A percentile compares a stretch with the other conserved stretches of the same genome.
phyloP scores from a whole-genome alignment of 1,284 basidiomycete species.

The Butyriboletus pseudospeciosus region DNA sequence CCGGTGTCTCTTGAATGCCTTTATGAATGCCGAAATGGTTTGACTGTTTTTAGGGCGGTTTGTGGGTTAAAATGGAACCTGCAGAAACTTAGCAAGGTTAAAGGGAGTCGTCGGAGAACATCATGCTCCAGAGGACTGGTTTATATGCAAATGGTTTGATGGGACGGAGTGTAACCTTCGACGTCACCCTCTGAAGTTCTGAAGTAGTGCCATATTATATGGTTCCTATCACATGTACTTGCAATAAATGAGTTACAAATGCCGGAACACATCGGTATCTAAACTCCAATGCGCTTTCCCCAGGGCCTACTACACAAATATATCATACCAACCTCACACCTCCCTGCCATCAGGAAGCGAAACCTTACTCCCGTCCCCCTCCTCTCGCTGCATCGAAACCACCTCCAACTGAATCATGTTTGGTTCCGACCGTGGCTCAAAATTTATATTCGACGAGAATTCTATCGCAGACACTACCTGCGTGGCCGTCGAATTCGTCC shows the following conservation, averaged over 20 bases:
- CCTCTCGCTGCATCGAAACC: not conserved
- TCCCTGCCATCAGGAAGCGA: not conserved
- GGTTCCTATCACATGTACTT: no score
- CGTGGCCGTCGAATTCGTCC: not conserved
- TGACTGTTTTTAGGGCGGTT: constrained; percentile 18
- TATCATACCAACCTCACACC: not conserved
- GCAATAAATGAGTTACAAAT: no score
- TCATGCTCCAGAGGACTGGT: no score
- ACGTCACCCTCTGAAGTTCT: no score
- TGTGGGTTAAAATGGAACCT: constrained; percentile 30
- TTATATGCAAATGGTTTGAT: no score
- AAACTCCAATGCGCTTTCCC: no score
- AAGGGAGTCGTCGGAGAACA: no score
- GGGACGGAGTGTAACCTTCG: no score
- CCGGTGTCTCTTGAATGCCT: no score
- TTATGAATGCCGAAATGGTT: not conserved
- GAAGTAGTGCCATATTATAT: no score
- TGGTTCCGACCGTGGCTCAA: not conserved
- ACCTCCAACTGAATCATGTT: not conserved
- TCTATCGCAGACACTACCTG: not conserved
- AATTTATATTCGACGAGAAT: not conserved
- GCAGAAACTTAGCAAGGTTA: constrained; percentile 3
- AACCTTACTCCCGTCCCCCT: not conserved
- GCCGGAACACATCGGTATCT: no score
- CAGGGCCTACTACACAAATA: not conserved